Evolutionary conservation across 495 filamentous ascomycete species (phyloP), one percentile per base, ranked within the genome.

Genomic region (Letharia lupina): DNA sequence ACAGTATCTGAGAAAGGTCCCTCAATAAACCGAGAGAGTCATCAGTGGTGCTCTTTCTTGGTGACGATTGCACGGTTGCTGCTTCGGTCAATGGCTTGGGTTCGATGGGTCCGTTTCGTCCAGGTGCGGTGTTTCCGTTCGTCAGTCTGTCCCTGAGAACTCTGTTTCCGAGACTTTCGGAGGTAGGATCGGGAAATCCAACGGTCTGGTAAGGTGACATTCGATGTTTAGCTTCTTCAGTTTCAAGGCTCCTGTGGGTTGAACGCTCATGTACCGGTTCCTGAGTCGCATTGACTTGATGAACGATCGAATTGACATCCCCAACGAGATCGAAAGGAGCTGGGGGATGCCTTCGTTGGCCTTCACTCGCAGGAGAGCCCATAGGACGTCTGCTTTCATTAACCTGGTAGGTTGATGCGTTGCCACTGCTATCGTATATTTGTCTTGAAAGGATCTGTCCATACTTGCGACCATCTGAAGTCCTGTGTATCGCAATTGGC

Each of bases 361-460:
- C 31, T 39, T 60, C 18, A 23, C 63, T 37, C 2, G 54, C 20
- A 41, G n/a, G 39, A 23, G 56, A 28, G 47, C 7, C 40, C 31
- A 47, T 18, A 62, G 60, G 33, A 35, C 61, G 33, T 58, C 63
- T 42, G 63, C 37, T 60, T n/a, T 47, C 12, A 18, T 65, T 65
- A 10, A 65, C 52, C 39, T 60, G 41, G 47, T 65, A 65, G n/a
- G 63, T 65, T 16, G 63, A 65, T 23, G 63, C 56, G 47, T 65
- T 65, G 15, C 37, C 6, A 60, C 47, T 37, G 40, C 15, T 23
- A 48, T 65, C 42, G 56, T 65, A 65, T 37, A 60, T 45, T 44
- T 65, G 63, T 31, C 41, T 39, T 39, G 63, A 59, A 39, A 65
- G 18, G 18, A 65, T 65, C 33, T 65, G 63, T 60, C 63, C 63